A percentile compares a stretch with the other conserved stretches of the same genome.
phyloP scores from a whole-genome alignment of 2,329 filamentous ascomycete species.

The Penicillium sp. region DNA sequence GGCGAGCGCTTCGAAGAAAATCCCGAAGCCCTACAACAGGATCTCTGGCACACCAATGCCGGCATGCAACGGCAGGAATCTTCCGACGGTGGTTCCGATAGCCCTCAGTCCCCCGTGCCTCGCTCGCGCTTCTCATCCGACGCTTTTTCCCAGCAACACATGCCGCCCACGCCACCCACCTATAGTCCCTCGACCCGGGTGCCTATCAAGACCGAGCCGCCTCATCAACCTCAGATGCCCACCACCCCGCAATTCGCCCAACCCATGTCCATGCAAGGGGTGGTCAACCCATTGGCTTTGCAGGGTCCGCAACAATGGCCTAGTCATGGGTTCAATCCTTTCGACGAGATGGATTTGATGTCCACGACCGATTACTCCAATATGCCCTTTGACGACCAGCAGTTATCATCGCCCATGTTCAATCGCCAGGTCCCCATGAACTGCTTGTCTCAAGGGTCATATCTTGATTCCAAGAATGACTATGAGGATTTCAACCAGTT shows the following conservation, averaged over 20 bases:
- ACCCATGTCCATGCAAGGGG: constrained; percentile 33
- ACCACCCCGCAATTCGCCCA: constrained; percentile 24
- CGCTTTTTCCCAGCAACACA: constrained; percentile 28
- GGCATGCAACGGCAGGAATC: constrained; percentile 55
- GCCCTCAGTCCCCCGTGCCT: constrained; percentile 46
- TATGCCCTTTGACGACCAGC: constrained; percentile 34
- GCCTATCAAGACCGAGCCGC: constrained; percentile 28
- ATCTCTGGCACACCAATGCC: constrained; percentile 53
- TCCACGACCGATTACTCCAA: constrained; percentile 29
- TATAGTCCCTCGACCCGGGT: constrained; percentile 36
- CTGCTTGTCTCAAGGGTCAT: constrained; percentile 31
- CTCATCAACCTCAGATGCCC: constrained; percentile 18
- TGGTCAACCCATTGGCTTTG: constrained; percentile 39
- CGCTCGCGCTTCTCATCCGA: constrained; percentile 31
- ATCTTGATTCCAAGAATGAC: constrained; percentile 33
- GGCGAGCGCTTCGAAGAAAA: constrained; percentile 61
- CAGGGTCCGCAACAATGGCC: constrained; percentile 33
- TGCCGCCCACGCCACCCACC: constrained; percentile 43
- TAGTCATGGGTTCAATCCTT: constrained; percentile 26
- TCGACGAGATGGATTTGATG: constrained; percentile 38
- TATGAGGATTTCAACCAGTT: constrained; percentile 44
- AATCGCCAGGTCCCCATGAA: constrained; percentile 36
- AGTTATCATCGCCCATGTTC: constrained; percentile 36
- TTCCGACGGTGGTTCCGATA: constrained; percentile 58
- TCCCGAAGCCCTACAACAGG: constrained; percentile 54